phyloP scores from a whole-genome alignment of 257 asterid species.

The Cruciata laevipes region DNA sequence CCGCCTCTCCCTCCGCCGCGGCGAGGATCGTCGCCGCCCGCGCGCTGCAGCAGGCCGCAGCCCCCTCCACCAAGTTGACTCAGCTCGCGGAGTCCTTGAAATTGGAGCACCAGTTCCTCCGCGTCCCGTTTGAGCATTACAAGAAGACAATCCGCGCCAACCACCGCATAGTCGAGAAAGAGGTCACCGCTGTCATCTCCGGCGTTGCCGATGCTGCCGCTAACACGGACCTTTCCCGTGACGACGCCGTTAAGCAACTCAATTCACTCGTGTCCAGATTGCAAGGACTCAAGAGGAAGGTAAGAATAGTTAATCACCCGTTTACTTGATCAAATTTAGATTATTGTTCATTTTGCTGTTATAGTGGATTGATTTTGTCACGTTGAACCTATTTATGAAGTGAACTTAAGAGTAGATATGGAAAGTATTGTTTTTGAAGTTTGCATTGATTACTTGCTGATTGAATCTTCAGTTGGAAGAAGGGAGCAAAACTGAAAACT shows the following conservation, averaged over 20 bases:
- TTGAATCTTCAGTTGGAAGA: conserved; percentile 73
- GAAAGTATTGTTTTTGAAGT: not conserved
- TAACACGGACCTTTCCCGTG: conserved; percentile 40
- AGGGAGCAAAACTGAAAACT: conserved; percentile 63
- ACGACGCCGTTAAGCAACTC: conserved; percentile 68
- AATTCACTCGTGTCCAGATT: conserved; percentile 70
- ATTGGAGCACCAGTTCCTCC: conserved; percentile 88
- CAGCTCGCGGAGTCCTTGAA: conserved; percentile 63
- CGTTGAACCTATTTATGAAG: not conserved
- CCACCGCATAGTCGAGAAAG: conserved; percentile 88
- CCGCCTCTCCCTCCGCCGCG: conserved; percentile 3
- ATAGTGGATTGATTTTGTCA: not conserved
- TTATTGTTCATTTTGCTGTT: not conserved
- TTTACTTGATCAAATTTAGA: not conserved
- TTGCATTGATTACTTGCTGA: conserved; percentile 3
- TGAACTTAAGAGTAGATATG: not conserved
- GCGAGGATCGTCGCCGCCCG: not conserved
- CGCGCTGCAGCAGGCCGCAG: conserved; percentile 6
- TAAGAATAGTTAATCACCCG: not conserved
- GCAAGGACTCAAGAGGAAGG: conserved; percentile 97
- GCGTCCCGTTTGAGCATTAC: conserved; percentile 94
- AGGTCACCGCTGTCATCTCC: conserved; percentile 60
- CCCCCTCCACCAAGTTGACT: conserved; percentile 49
- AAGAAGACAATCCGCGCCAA: conserved; percentile 92
- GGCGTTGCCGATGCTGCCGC: conserved; percentile 51